These are phyloP conservation scores for Purpureocillium takamizusanense DNA, from an alignment of 2,329 filamentous ascomycete genomes.

Conservation along the genomic window DNA sequence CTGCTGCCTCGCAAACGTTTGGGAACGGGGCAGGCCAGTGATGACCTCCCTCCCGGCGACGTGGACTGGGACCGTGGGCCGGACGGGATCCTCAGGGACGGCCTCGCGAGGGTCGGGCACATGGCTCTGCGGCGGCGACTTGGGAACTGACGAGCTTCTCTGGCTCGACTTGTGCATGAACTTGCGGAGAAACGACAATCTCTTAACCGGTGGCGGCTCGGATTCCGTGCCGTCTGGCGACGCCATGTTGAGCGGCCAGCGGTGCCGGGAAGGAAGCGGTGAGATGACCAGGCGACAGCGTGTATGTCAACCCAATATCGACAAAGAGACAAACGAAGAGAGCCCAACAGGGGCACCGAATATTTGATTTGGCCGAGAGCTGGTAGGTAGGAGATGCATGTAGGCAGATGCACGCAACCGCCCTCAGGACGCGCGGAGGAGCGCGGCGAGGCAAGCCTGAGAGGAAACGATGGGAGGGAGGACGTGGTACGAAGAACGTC, in stretches of 20 bases:
- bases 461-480: too few species aligned
- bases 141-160: conserved; percentile 6
- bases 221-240: conserved; percentile 18
- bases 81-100: too few species aligned
- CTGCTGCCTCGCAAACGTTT: conserved; percentile 75
- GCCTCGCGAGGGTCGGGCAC: conserved; percentile 28
- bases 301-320: not conserved
- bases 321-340: not conserved
- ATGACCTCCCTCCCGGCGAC: conserved; percentile 48
- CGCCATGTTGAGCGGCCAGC: conserved; percentile 20
- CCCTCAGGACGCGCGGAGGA: too few species aligned
- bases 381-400: too few species aligned
- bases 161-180: conserved; percentile 15
- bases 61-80: conserved; percentile 7
- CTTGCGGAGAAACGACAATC: conserved; percentile 18
- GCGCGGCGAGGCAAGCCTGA: too few species aligned
- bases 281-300: not conserved
- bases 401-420: too few species aligned
- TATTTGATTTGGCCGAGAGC: too few species aligned
- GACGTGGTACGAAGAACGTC: too few species aligned
- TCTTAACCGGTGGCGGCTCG: conserved; percentile 15
- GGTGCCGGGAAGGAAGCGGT: conserved; percentile 14
- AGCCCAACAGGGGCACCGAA: too few species aligned
- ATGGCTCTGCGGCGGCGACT: conserved; percentile 9
- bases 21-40: conserved; percentile 64